Base-by-base conservation (phyloP, 345 rosid species). In the Aegle marmelos region DNA sequence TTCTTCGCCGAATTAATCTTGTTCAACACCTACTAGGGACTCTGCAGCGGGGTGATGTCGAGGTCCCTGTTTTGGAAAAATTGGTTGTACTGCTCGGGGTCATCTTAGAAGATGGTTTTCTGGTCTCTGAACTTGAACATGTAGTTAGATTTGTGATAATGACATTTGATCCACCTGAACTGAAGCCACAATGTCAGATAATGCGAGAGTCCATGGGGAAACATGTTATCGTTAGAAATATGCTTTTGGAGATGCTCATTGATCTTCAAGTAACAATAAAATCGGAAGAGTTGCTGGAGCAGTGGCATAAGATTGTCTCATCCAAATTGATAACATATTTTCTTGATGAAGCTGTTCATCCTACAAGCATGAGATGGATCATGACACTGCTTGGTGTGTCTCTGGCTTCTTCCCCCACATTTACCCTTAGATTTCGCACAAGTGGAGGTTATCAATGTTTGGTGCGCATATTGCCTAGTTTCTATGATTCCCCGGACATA, bases 341-440 rank as follows among this genome's bases (percentile, higher is more conserved):
- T 80, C 97, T 97, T 67, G 99, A 97, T 84, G 99, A 94, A 91
- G 95, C 98, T 88, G 98, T 90, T 62, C 99, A 97, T 90, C 98
- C 99, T 82, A 94, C 99, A 16, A 94, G 98, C 71, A 97, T 97
- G 98, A 93, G 99, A 89, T 93, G 99, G 98, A 91, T 97, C 86
- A 91, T 94, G 98, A 97, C 99, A 76, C 95, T 97, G 78, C 98
- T 97, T 56, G 99, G 99, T 64, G 97, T 90, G 70, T 91, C 93
- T 86, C 92, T 97, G 77, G 89, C 94, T 76, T 90, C 98, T 85
- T 97, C 99, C 78, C 91, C 94, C 53, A 96, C 98, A 74, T 96
- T 96, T 89, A 87, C 95, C 33, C 94, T 94, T 27, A 94, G 91
- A 76, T 96, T 96, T 84, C 98, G 98, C 72, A 86, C 95, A 10